These are phyloP conservation scores for Selenicereus undatus DNA, from an alignment of 148 eudicot species.

Conservation along the genomic window DNA sequence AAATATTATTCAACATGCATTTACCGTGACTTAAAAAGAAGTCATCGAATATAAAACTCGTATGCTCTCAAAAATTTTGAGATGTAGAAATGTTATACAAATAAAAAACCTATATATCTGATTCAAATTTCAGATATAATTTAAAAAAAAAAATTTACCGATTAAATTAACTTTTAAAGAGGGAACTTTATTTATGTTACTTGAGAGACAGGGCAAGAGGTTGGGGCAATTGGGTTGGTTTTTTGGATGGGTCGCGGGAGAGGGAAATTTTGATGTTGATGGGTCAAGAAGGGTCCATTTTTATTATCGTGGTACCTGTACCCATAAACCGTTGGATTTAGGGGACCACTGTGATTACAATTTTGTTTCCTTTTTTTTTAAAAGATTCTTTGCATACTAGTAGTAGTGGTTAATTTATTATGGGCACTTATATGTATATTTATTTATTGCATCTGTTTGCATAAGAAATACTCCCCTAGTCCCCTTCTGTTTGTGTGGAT, in stretches of 20 bases:
- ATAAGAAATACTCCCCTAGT: neutral
- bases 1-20: too few species aligned
- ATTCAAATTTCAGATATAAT: too few species aligned
- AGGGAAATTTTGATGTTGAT: neutral
- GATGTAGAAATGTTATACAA: too few species aligned
- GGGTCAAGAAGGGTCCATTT: neutral
- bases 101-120: too few species aligned
- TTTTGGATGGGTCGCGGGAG: neutral
- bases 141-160: too few species aligned
- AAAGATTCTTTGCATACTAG: neutral
- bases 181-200: too few species aligned
- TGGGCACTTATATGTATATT: neutral
- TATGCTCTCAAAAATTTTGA: too few species aligned
- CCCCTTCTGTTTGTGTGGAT: neutral
- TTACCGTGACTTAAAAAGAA: too few species aligned
- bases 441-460: neutral
- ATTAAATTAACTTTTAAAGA: too few species aligned
- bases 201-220: too few species aligned
- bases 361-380: neutral
- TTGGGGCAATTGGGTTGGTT: too few species aligned
- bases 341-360: neutral
- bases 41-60: too few species aligned
- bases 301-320: neutral
- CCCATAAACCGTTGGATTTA: conserved; percentile 1
- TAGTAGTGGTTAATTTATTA: neutral